Evolutionary conservation across 2,329 filamentous ascomycete species (phyloP).

Genomic region (Cylindrodendrum hubeiense): DNA sequence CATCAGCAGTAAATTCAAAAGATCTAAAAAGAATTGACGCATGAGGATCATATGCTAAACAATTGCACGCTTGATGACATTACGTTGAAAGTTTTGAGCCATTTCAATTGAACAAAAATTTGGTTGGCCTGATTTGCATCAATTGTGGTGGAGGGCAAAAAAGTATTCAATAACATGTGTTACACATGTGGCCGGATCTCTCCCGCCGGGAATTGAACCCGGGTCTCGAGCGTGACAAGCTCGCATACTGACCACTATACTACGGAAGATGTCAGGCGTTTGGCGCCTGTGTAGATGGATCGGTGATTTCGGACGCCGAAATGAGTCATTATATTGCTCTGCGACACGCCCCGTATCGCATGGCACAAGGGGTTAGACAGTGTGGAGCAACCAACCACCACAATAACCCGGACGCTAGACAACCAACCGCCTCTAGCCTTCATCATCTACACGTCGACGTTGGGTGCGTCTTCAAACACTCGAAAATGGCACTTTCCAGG

Average conservation of each 20-base stretch:
- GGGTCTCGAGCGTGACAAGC: background rate
- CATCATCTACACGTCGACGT: background rate
- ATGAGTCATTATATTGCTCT: background rate
- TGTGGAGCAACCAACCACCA: constrained; percentile 1
- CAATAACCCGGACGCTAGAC: background rate
- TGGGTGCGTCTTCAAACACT: background rate
- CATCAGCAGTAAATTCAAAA: no score
- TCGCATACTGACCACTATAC: background rate
- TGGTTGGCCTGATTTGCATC: no score
- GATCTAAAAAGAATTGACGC: no score
- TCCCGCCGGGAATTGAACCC: background rate
- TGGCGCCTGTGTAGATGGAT: background rate
- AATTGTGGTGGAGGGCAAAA: background rate
- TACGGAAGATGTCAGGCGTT: background rate
- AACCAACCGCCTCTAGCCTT: background rate
- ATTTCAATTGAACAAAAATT: no score
- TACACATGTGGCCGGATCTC: background rate
- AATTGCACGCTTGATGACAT: no score
- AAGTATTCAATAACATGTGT: background rate
- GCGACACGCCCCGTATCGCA: background rate
- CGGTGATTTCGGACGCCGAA: background rate
- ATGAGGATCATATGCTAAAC: no score
- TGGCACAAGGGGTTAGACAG: background rate
- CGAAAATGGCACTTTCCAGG: constrained; percentile 8
- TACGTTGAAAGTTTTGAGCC: no score